These are phyloP conservation scores for Tetrastigma voinierianum DNA, from an alignment of 164 flowering plant genomes.

Conservation along the genomic window DNA sequence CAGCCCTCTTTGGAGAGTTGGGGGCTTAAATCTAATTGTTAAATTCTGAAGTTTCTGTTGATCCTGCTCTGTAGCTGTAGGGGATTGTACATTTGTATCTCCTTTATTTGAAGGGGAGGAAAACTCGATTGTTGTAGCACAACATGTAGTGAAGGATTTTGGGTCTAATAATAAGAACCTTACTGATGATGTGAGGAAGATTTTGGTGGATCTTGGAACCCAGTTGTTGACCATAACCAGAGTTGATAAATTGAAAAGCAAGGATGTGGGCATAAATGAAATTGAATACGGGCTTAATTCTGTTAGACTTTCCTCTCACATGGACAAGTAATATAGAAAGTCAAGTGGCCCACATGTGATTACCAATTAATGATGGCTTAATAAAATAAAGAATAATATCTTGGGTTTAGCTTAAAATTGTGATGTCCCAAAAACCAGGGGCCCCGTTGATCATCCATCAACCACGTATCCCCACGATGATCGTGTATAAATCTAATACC, in stretches of 20 bases:
- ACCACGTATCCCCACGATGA: too few species aligned
- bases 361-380: too few species aligned
- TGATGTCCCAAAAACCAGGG: too few species aligned
- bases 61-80: slow-evolving; percentile 31
- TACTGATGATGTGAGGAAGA: slow-evolving; percentile 40
- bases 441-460: too few species aligned
- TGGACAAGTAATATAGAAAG: too few species aligned
- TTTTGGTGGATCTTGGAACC: slow-evolving; percentile 52
- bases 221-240: slow-evolving; percentile 38
- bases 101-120: slow-evolving; percentile 45
- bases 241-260: slow-evolving; percentile 19
- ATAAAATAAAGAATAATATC: too few species aligned
- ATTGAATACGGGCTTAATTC: slow-evolving; percentile 39
- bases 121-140: slow-evolving; percentile 60
- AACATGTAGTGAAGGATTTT: slow-evolving; percentile 52
- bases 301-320: too few species aligned
- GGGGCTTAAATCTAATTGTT: neutral
- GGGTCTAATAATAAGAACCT: slow-evolving; percentile 55
- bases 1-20: too few species aligned
- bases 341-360: too few species aligned
- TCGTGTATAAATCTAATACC: too few species aligned
- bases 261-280: slow-evolving; percentile 22
- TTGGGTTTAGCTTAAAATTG: too few species aligned
- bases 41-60: slow-evolving; percentile 3
- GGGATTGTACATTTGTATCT: slow-evolving; percentile 26